A percentile compares a stretch with the other conserved stretches of the same genome.
These are phyloP conservation scores for Aureobasidium namibiae DNA, from an alignment of 2,329 filamentous ascomycete genomes.

Conservation along the genomic window DNA sequence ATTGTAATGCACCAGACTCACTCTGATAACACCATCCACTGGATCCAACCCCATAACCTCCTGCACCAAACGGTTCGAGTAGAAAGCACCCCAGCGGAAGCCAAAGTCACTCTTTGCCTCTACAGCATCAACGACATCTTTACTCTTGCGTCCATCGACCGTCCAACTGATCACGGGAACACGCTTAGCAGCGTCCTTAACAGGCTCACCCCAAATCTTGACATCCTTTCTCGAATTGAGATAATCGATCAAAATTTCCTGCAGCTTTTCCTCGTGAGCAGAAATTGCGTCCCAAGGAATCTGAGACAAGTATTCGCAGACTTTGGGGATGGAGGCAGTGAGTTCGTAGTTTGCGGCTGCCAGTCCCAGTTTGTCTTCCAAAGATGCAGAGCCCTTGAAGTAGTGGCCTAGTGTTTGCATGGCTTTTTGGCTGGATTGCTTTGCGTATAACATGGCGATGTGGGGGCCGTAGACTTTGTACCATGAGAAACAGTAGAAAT, in stretches of 20 bases:
- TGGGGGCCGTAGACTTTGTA: slow-evolving; percentile 78
- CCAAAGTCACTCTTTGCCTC: slow-evolving; percentile 53
- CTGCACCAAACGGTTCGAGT: slow-evolving; percentile 54
- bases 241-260: slow-evolving; percentile 52
- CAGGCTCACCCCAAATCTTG: slow-evolving; percentile 51
- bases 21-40: slow-evolving; percentile 56
- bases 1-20: slow-evolving; percentile 69
- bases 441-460: slow-evolving; percentile 61
- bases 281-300: slow-evolving; percentile 44
- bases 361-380: slow-evolving; percentile 61
- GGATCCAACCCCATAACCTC: slow-evolving; percentile 49
- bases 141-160: slow-evolving; percentile 49
- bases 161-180: slow-evolving; percentile 62
- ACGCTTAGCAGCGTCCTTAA: slow-evolving; percentile 39
- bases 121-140: slow-evolving; percentile 53
- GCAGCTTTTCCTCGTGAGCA: slow-evolving; percentile 53
- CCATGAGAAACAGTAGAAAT: slow-evolving; percentile 74
- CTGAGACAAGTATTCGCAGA: slow-evolving; percentile 46
- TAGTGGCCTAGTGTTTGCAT: slow-evolving; percentile 56
- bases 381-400: slow-evolving; percentile 52
- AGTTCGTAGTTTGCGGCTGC: slow-evolving; percentile 66
- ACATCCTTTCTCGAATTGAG: slow-evolving; percentile 45
- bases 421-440: slow-evolving; percentile 45
- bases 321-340: slow-evolving; percentile 51
- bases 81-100: slow-evolving; percentile 61